Evolutionary conservation across 345 rosid genomes (phyloP).

Genomic region (Pseudoturritis turrita): DNA sequence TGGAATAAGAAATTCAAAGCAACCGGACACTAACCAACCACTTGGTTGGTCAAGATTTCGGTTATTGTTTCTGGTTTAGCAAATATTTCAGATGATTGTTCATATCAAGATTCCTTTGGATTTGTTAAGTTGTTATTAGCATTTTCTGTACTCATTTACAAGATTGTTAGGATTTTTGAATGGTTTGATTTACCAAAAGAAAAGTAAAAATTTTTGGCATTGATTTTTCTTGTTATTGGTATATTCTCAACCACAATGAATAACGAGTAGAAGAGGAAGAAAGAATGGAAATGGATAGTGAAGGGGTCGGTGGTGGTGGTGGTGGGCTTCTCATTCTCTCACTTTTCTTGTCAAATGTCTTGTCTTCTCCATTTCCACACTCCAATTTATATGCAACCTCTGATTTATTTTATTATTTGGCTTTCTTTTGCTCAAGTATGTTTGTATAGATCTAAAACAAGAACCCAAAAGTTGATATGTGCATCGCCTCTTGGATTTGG

Average conservation of each 20-base stretch:
- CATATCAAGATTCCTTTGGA: neutral
- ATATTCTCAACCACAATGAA: conserved; percentile 13
- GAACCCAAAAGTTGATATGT: too few species aligned
- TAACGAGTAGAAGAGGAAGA: conserved; percentile 21
- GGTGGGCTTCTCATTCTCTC: conserved; percentile 37
- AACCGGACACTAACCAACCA: too few species aligned
- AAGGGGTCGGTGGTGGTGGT: conserved; percentile 20
- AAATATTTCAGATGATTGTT: neutral
- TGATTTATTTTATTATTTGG: neutral
- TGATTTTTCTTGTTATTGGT: neutral
- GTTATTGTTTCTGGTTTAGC: too few species aligned
- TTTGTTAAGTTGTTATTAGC: neutral
- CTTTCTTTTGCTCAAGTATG: neutral
- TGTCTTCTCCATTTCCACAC: conserved; percentile 34
- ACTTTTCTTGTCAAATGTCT: conserved; percentile 36
- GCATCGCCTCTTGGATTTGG: neutral
- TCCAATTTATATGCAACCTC: neutral
- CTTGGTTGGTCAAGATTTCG: too few species aligned
- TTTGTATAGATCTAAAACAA: neutral
- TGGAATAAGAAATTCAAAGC: too few species aligned
- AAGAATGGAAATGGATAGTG: conserved; percentile 15
- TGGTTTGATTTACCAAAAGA: neutral
- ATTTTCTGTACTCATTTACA: neutral
- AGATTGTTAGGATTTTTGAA: neutral
- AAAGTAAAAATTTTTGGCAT: neutral